phyloP scores from a whole-genome alignment of 805 yeast genomes.

The Ogataea nonfermentans region DNA sequence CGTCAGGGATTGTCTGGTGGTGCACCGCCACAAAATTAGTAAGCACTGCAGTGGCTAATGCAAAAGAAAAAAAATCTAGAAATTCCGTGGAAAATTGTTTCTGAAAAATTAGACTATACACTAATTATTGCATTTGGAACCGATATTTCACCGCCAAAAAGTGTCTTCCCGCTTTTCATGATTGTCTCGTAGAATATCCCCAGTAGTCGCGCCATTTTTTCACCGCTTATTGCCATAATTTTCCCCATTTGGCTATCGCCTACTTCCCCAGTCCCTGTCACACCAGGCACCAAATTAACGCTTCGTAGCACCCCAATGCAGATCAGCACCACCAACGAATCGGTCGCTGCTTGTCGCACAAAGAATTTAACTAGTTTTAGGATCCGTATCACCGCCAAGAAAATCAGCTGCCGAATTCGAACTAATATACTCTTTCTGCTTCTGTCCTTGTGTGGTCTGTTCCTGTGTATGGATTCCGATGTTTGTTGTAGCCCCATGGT shows the following conservation, averaged over 20 bases:
- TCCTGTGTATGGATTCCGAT: not conserved
- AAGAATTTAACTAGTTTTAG: slow-evolving; percentile 13
- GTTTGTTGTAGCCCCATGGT: slow-evolving; percentile 16
- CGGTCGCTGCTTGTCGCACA: slow-evolving; percentile 24
- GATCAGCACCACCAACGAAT: slow-evolving; percentile 21
- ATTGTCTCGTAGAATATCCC: not conserved
- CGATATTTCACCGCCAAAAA: not conserved
- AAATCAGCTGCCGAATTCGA: slow-evolving; percentile 10
- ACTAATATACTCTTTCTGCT: slow-evolving; percentile 3
- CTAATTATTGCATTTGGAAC: not conserved
- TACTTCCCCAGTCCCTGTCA: not conserved
- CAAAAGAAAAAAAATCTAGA: slow-evolving; percentile 2
- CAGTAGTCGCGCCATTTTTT: not conserved
- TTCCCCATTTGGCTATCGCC: not conserved
- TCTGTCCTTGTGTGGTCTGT: slow-evolving; percentile 4
- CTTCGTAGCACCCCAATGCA: slow-evolving; percentile 17
- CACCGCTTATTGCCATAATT: not conserved
- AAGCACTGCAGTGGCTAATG: slow-evolving; percentile 1
- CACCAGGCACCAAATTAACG: slow-evolving; percentile 6
- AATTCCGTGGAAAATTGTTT: not conserved
- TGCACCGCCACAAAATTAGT: slow-evolving; percentile 2
- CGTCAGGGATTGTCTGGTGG: not conserved
- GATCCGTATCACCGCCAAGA: slow-evolving; percentile 8
- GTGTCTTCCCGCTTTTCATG: not conserved
- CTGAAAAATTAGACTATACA: not conserved